Percentiles rank a stretch among this genome's conserved stretches.
Conservation (phyloP, 306 rosid genomes). For the Malus sieversii region DNA sequence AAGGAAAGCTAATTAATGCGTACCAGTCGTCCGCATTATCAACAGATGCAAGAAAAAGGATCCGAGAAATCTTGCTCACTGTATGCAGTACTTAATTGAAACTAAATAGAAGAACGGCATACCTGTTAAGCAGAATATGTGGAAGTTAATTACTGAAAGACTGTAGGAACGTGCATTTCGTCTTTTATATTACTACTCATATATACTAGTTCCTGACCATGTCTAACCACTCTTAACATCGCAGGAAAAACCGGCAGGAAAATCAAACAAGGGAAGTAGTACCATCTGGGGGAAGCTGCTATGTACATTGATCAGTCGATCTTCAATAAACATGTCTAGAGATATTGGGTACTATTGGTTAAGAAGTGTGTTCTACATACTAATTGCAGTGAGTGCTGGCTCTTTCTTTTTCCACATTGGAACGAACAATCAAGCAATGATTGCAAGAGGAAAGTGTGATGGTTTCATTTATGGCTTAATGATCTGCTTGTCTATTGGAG, state of each 20-base stretch:
- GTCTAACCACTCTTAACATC: background rate
- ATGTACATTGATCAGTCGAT: background rate
- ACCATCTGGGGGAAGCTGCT: constrained; percentile 8
- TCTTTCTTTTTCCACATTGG: constrained; percentile 4
- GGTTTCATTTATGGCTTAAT: constrained; percentile 23
- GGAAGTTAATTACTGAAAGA: too few species aligned
- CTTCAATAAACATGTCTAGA: constrained; percentile 19
- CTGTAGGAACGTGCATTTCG: too few species aligned
- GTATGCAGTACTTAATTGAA: background rate
- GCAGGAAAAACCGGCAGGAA: background rate
- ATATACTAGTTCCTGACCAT: background rate
- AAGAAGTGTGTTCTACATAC: constrained; percentile 5
- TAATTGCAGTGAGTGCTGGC: constrained; percentile 9
- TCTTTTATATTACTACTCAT: too few species aligned
- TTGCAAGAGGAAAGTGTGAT: constrained; percentile 14
- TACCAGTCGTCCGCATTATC: background rate
- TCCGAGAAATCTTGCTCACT: constrained; percentile 1
- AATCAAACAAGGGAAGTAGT: background rate
- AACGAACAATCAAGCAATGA: background rate
- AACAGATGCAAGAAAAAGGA: background rate
- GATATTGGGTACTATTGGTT: constrained; percentile 22
- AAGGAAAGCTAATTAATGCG: too few species aligned
- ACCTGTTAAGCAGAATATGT: too few species aligned
- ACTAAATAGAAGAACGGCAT: too few species aligned
- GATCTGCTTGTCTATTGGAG: constrained; percentile 22